Evolutionary conservation across 2,329 filamentous ascomycete species (phyloP).

Genomic region (Graphilbum ipis-grandicollis): DNA sequence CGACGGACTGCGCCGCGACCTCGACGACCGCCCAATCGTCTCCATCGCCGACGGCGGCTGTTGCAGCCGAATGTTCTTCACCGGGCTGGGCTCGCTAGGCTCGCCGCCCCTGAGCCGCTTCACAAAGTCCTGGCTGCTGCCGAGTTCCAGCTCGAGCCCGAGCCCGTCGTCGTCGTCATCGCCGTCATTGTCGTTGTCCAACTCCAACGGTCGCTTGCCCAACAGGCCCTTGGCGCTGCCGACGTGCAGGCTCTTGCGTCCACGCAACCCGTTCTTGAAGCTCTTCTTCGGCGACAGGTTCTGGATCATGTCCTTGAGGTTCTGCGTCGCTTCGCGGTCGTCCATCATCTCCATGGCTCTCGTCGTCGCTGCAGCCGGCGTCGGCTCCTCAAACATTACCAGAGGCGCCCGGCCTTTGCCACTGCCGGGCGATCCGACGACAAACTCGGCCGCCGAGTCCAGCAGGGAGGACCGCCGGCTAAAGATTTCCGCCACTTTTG

Average conservation of each 20-base stretch:
- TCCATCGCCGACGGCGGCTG: slow-evolving; percentile 52
- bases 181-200: slow-evolving; percentile 35
- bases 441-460: slow-evolving; percentile 45
- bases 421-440: slow-evolving; percentile 32
- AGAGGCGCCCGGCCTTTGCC: slow-evolving; percentile 21
- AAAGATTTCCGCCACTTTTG: slow-evolving; percentile 52
- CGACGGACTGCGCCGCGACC: slow-evolving; percentile 28
- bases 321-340: slow-evolving; percentile 46
- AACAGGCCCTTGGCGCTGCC: slow-evolving; percentile 57
- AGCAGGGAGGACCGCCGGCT: slow-evolving; percentile 56
- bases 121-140: slow-evolving; percentile 33
- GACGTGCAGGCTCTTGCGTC: slow-evolving; percentile 60
- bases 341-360: slow-evolving; percentile 38
- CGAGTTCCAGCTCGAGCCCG: slow-evolving; percentile 23
- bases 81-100: slow-evolving; percentile 53
- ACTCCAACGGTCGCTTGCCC: slow-evolving; percentile 55
- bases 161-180: slow-evolving; percentile 23
- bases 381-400: slow-evolving; percentile 49
- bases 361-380: slow-evolving; percentile 34
- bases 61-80: slow-evolving; percentile 56
- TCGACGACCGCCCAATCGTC: slow-evolving; percentile 39
- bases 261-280: slow-evolving; percentile 46
- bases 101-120: slow-evolving; percentile 58
- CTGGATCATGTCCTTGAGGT: slow-evolving; percentile 60
- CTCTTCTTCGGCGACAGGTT: slow-evolving; percentile 54